A percentile compares a stretch with the other conserved stretches of the same genome.
phyloP scores from a whole-genome alignment of 2,329 filamentous ascomycete genomes.

The Pseudogymnoascus sp. region DNA sequence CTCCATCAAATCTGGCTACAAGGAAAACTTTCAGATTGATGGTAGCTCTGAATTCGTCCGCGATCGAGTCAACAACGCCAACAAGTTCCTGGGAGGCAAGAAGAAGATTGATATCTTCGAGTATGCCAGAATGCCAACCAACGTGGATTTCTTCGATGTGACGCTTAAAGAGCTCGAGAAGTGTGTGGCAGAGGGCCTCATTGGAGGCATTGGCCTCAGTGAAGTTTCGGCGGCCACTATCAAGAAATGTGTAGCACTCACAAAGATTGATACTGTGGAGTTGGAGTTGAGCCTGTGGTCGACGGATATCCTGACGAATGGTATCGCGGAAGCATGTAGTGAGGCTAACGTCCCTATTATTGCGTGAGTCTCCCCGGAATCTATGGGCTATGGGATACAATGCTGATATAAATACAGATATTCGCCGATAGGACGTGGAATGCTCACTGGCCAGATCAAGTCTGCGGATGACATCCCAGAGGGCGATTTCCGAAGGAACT shows the following conservation, averaged over 20 bases:
- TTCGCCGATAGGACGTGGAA: conserved; percentile 59
- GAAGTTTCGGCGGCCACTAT: conserved; percentile 39
- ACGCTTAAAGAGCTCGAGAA: conserved; percentile 24
- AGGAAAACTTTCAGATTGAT: conserved; percentile 35
- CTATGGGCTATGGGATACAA: not conserved
- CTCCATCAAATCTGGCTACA: conserved; percentile 50
- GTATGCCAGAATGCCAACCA: conserved; percentile 20
- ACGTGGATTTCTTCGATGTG: not conserved
- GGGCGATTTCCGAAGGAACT: conserved; percentile 49
- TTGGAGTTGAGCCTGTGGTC: conserved; percentile 39
- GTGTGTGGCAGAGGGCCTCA: conserved; percentile 33
- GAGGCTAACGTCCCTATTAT: conserved; percentile 62
- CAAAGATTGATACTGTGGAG: conserved; percentile 40
- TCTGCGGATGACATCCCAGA: conserved; percentile 47
- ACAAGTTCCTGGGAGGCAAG: conserved; percentile 37
- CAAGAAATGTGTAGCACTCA: conserved; percentile 32
- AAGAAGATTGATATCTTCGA: conserved; percentile 45
- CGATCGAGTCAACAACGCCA: conserved; percentile 47
- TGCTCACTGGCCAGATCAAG: conserved; percentile 48
- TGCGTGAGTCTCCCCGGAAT: conserved; percentile 34
- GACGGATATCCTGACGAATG: conserved; percentile 31
- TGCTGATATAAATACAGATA: conserved; percentile 37
- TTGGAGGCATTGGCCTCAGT: conserved; percentile 37
- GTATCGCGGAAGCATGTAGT: conserved; percentile 42
- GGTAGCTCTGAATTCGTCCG: conserved; percentile 46